Evolutionary conservation across 139 green algal species (phyloP).

Genomic region (Pedinophyceae sp.): DNA sequence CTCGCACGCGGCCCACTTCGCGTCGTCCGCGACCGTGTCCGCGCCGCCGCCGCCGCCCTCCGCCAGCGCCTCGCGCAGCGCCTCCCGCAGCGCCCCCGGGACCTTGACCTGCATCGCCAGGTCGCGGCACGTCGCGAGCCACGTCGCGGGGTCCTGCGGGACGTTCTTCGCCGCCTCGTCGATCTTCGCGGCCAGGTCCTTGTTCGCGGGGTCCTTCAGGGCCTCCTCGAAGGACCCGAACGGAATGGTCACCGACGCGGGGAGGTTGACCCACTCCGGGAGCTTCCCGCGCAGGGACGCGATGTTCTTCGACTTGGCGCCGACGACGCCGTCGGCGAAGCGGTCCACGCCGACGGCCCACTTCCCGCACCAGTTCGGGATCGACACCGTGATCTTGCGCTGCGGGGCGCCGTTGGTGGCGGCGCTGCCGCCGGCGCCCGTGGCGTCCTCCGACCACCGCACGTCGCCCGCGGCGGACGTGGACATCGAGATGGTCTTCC

Average conservation of each 20-base stretch:
- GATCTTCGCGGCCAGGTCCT: constrained; percentile 31
- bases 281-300: constrained; percentile 68
- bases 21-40: constrained; percentile 1
- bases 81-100: constrained; percentile 32
- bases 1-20: neutral
- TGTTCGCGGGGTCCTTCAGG: constrained; percentile 48
- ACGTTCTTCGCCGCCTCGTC: constrained; percentile 23
- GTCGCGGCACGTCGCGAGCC: constrained; percentile 19
- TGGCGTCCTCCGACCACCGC: constrained; percentile 32
- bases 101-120: constrained; percentile 37
- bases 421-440: neutral
- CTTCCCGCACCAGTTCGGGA: constrained; percentile 60
- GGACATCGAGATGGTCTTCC: constrained; percentile 22
- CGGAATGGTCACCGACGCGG: constrained; percentile 74
- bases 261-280: constrained; percentile 70
- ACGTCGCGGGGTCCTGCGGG: constrained; percentile 12
- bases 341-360: constrained; percentile 74
- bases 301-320: constrained; percentile 93
- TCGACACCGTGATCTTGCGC: constrained; percentile 28
- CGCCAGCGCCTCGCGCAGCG: constrained; percentile 53
- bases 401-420: neutral
- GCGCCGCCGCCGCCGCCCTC: neutral
- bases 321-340: constrained; percentile 75
- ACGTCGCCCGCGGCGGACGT: constrained; percentile 58
- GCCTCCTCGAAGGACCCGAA: constrained; percentile 85